These are phyloP conservation scores for Podaxis carcinomalis DNA, from an alignment of 768 basidiomycete species.

Conservation along the genomic window DNA sequence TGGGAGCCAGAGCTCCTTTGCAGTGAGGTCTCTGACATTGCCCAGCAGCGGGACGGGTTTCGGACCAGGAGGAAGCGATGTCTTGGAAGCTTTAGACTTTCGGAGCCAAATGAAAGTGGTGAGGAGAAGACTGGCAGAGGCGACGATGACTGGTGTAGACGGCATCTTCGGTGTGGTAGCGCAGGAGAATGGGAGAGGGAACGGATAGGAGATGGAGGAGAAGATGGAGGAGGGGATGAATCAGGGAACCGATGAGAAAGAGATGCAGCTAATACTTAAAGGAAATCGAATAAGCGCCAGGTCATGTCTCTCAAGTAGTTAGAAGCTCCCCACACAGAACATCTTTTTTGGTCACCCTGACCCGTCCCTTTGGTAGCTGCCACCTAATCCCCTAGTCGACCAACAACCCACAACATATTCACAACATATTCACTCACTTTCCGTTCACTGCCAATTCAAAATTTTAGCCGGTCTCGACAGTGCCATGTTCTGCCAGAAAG, in stretches of 20 bases:
- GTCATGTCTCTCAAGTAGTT: not conserved
- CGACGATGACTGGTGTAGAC: slow-evolving; percentile 11
- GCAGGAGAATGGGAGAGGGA: slow-evolving; percentile 8
- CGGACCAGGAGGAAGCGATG: slow-evolving; percentile 62
- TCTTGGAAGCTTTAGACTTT: slow-evolving; percentile 36
- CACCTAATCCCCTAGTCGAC: not conserved
- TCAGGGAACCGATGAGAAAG: slow-evolving; percentile 2
- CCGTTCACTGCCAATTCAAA: not conserved
- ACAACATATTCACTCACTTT: not conserved
- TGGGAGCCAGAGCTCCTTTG: slow-evolving; percentile 63
- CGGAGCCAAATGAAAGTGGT: slow-evolving; percentile 37
- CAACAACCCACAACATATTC: not conserved
- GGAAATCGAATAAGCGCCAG: slow-evolving; percentile 5
- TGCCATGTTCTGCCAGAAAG: not conserved
- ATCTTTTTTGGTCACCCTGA: not conserved
- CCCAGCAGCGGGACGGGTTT: slow-evolving; percentile 61
- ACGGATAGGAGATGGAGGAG: slow-evolving; percentile 8
- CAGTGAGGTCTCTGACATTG: slow-evolving; percentile 55
- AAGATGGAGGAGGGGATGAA: slow-evolving; percentile 9
- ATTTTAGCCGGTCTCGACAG: not conserved
- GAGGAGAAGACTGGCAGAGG: slow-evolving; percentile 27
- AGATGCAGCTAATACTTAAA: slow-evolving; percentile 10
- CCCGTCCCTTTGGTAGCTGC: not conserved
- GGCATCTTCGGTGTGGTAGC: not conserved
- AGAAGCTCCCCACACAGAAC: slow-evolving; percentile 4